Evolutionary conservation across 148 eudicot genomes (phyloP), one percentile per base, ranked within the genome.

Genomic region (Amaranthus hypochondriacus): DNA sequence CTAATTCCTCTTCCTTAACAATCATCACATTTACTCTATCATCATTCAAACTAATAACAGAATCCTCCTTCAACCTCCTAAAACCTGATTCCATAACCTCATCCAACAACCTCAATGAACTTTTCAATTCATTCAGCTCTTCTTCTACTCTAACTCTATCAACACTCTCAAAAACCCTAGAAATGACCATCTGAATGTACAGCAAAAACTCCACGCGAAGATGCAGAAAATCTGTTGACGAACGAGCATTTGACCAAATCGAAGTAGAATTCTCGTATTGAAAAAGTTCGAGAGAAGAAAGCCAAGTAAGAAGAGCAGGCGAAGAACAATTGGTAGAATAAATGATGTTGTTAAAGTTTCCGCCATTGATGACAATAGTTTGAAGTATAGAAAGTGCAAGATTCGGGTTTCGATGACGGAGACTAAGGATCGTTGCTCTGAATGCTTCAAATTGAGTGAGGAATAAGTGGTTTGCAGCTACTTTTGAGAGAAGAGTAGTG

Each of bases 361-460:
- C 93, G 48, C 86, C 92, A 75, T 71, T 63, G 54, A 90, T 78
- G 55, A 95, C 87, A 43, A 90, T 62, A 6, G 92, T 86, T 73
- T 92, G 96, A 15, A 95, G 91, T 55, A 95, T 69, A 18, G 93
- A 73, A 57, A 87, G 87, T 44, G 97, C 90, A 13, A 95, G 81
- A 68, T 79, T 82, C 48, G 94, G 96, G 76, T 88, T 84, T 8
- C 88, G 88, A 79, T 77, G 84, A 46, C 90, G 92, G 79, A 95
- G 97, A 57, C 86, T 86, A 63, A 86, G 85, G 53, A 95, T 75
- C 3, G 84, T 90, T 56, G 98, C 96, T 52, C 98, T 89, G 63
- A 90, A 87, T 4, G 98, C 86, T 71, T 95, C 98, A 85, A 95
- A 88, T 77, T 95, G 98, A 18, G 84, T 84, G n/a, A 95, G 82